Conservation (phyloP, 2,329 filamentous ascomycete species). For the Exserohilum turcica region DNA sequence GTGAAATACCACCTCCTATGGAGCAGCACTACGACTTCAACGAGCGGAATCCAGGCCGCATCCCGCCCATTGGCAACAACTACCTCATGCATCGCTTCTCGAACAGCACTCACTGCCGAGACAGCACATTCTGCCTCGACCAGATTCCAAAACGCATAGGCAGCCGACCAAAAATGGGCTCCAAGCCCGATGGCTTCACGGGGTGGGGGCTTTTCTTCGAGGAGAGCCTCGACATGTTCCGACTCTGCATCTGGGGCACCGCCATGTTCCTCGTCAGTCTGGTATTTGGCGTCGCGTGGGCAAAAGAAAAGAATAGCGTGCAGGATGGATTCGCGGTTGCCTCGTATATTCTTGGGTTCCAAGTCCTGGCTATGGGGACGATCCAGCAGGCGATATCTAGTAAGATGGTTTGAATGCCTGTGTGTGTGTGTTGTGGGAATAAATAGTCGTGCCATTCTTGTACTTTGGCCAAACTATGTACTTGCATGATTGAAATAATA, state of each 20-base stretch:
- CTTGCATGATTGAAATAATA: too few species aligned
- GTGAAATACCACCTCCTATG: background rate
- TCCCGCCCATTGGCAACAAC: background rate
- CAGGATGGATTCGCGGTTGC: constrained; percentile 6
- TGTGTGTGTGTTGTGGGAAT: too few species aligned
- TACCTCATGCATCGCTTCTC: constrained; percentile 6
- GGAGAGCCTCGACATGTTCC: background rate
- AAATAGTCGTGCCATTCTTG: too few species aligned
- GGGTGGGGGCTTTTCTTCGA: constrained; percentile 3
- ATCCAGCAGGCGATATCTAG: background rate
- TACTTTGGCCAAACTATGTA: too few species aligned
- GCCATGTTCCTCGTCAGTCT: background rate
- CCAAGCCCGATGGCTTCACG: background rate
- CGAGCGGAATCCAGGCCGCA: background rate
- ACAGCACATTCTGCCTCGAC: background rate
- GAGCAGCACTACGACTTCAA: constrained; percentile 1
- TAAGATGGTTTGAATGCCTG: too few species aligned
- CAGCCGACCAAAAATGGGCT: background rate
- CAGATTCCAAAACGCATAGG: constrained; percentile 4
- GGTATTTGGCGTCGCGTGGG: background rate
- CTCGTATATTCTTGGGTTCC: background rate
- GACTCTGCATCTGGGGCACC: background rate
- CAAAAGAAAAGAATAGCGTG: background rate
- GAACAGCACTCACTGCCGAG: background rate
- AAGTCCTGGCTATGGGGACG: background rate